Evolutionary conservation across 345 rosid genomes (phyloP).

Genomic region (Ceriops zippeliana): DNA sequence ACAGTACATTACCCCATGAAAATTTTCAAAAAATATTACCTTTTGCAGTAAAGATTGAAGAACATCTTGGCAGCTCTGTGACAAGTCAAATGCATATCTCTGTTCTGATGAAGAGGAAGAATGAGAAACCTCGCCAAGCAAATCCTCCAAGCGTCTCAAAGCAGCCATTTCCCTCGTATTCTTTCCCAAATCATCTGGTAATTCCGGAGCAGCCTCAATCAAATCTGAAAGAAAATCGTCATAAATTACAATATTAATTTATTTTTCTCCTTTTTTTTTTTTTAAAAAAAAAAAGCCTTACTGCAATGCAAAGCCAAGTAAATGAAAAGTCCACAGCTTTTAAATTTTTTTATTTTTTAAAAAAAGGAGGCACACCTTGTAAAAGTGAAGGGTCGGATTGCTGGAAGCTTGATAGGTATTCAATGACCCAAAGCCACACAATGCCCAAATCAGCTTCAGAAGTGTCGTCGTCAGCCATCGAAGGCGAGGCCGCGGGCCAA

Average conservation of each 20-base stretch:
- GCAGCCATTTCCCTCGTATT: conserved; percentile 48
- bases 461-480: conserved; percentile 13
- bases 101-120: conserved; percentile 8
- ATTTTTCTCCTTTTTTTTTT: too few species aligned
- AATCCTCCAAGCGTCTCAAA: conserved; percentile 57
- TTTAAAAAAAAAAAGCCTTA: too few species aligned
- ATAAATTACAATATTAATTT: too few species aligned
- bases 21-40: conserved; percentile 17
- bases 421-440: conserved; percentile 58
- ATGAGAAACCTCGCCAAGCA: conserved; percentile 22
- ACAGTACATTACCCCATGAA: too few species aligned
- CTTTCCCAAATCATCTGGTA: conserved; percentile 25
- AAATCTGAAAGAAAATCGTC: conserved; percentile 25
- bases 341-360: too few species aligned
- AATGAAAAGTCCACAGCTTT: neutral
- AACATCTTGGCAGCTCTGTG: conserved; percentile 45
- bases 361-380: conserved; percentile 33
- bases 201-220: conserved; percentile 42
- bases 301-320: too few species aligned
- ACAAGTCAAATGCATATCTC: conserved; percentile 28
- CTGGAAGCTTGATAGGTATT: conserved; percentile 41
- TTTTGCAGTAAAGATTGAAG: conserved; percentile 34
- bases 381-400: conserved; percentile 35
- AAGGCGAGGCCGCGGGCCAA: too few species aligned
- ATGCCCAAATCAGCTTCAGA: conserved; percentile 20